Conservation (phyloP, 352 stramenopile species). For the Globisporangium lucens region DNA sequence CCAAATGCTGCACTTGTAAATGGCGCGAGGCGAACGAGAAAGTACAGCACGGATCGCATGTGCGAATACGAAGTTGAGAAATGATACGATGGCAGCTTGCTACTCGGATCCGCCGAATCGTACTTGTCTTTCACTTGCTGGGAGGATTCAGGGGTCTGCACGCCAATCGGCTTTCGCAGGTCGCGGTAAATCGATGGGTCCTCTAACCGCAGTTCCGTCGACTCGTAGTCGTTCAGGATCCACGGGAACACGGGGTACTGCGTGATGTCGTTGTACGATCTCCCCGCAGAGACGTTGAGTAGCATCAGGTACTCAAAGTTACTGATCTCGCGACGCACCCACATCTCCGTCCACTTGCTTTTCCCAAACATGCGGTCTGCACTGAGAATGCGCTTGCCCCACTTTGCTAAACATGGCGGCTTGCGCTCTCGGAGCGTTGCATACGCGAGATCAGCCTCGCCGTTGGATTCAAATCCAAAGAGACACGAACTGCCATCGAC, state of each 20-base stretch:
- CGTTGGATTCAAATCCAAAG: conserved; percentile 58
- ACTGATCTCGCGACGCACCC: conserved; percentile 80
- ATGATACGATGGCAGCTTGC: conserved; percentile 66
- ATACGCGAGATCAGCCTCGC: conserved; percentile 78
- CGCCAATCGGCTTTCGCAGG: conserved; percentile 96
- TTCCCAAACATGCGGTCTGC: conserved; percentile 72
- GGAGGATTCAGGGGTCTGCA: conserved; percentile 53
- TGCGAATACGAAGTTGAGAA: conserved; percentile 73
- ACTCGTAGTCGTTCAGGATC: conserved; percentile 96
- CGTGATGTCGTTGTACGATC: conserved; percentile 97
- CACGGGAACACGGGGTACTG: conserved; percentile 99
- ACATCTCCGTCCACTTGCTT: conserved; percentile 87
- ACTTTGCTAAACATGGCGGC: conserved; percentile 73
- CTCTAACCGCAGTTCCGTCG: conserved; percentile 90
- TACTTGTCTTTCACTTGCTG: conserved; percentile 48
- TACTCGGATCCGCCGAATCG: conserved; percentile 37
- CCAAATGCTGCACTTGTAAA: conserved; percentile 53
- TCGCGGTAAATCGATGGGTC: conserved; percentile 94
- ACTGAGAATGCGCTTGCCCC: conserved; percentile 67
- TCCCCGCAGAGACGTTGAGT: conserved; percentile 94
- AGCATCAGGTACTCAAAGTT: conserved; percentile 97
- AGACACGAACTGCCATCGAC: conserved; percentile 81
- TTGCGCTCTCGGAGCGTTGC: conserved; percentile 77
- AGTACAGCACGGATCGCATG: conserved; percentile 71
- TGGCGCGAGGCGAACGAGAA: conserved; percentile 64